Base-by-base conservation (phyloP, 495 filamentous ascomycete genomes). In the Penicillium cataractarum region DNA sequence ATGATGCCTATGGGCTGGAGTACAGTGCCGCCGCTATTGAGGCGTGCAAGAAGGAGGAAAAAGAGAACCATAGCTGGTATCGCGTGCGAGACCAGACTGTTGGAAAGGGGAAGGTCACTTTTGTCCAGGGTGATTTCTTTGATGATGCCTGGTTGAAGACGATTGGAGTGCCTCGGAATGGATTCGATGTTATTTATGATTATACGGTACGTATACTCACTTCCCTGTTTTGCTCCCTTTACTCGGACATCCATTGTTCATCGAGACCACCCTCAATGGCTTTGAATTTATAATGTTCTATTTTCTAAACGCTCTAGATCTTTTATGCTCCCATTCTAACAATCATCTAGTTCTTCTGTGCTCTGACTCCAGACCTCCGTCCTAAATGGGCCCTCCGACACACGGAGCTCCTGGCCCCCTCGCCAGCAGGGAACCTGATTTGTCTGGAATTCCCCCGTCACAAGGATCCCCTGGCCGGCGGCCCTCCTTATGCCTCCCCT, bases 121-220 rank as follows among this genome's bases (percentile, higher is more conserved):
- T 87, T 76, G 61, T 92, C 7, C 58, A 74, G 17, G 90, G 87
- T 8, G 88, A 94, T 67, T 96, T 93, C 74, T 96, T 94, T 62
- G 76, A 78, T 54, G 80, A 88, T 64, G 83, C 79, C 13, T 92
- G 89, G 83, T 59, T 81, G 60, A 62, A 79, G 44, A 65, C 71
- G 17, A 63, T 78, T 32, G 74, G 80, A 21, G 70, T 81, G 4
- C 63, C 74, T n/a, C 74, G 76, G 17, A 79, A 81, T 60, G 79
- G 73, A 13, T 93, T 92, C 76, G 90, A 96, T 77, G 68, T 95
- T 27, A 86, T 94, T 40, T 95, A 92, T 78, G 92, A 95, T 73
- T 93, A 93, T 70, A 92, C 90, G 29, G 91, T 92, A 80, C 65
- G 86, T 52, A 19, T 24, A 22, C 21, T 22, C 42, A 24, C 19